phyloP scores from a whole-genome alignment of 371 early-diverging fungal species.

The Rhizopus stolonifer region DNA sequence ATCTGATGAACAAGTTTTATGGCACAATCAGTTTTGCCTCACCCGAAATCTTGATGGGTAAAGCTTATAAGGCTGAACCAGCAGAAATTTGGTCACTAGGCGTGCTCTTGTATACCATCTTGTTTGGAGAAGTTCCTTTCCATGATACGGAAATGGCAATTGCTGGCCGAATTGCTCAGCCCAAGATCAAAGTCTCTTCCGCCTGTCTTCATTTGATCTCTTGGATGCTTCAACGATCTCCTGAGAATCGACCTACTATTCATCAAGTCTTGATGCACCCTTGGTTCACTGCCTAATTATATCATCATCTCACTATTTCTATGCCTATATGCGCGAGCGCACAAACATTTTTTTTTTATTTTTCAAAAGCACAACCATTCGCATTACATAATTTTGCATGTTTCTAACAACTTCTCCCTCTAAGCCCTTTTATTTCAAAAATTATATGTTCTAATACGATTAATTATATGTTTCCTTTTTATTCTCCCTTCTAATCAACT shows the following conservation, averaged over 20 bases:
- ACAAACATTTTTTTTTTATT: constrained; percentile 3
- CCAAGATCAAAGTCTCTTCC: constrained; percentile 41
- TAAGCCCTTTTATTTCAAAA: background rate
- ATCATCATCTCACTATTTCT: background rate
- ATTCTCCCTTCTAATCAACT: background rate
- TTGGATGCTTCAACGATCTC: constrained; percentile 64
- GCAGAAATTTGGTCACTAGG: constrained; percentile 86
- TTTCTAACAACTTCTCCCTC: background rate
- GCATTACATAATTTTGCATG: constrained; percentile 2
- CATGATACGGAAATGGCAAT: constrained; percentile 51
- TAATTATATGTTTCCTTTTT: background rate
- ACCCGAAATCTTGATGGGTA: constrained; percentile 77
- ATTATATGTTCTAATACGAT: background rate
- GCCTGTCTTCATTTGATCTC: constrained; percentile 60
- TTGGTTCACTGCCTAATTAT: constrained; percentile 47
- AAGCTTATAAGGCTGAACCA: constrained; percentile 71
- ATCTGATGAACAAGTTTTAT: constrained; percentile 58
- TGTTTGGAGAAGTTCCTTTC: constrained; percentile 77
- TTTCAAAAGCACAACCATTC: background rate
- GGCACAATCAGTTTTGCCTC: constrained; percentile 71
- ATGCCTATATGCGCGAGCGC: constrained; percentile 4
- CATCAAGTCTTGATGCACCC: constrained; percentile 64
- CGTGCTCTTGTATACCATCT: constrained; percentile 72
- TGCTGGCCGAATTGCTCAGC: constrained; percentile 42
- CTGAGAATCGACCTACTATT: constrained; percentile 58